Conservation (phyloP, 2,329 filamentous ascomycete species). For the Ampelomyces quisqualis region DNA sequence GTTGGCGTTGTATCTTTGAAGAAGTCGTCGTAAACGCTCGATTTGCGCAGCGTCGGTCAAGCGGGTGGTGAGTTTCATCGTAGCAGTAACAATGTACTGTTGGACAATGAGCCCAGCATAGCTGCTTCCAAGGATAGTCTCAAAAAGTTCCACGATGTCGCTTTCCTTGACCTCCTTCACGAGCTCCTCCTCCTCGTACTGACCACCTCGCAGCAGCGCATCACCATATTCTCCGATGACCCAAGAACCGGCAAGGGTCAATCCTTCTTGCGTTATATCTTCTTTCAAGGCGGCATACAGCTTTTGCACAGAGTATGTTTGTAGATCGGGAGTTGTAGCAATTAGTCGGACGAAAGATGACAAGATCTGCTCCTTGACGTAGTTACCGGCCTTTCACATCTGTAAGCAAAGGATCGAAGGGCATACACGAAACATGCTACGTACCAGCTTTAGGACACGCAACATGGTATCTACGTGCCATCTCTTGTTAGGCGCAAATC, state of each 20-base stretch:
- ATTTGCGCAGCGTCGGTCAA: constrained; percentile 81
- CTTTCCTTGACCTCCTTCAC: constrained; percentile 80
- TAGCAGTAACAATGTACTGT: constrained; percentile 92
- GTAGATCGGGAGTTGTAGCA: constrained; percentile 88
- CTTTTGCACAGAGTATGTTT: constrained; percentile 96
- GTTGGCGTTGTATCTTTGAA: constrained; percentile 78
- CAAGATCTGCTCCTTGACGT: constrained; percentile 95
- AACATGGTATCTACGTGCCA: constrained; percentile 99
- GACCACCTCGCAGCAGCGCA: constrained; percentile 79
- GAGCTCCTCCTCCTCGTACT: constrained; percentile 91
- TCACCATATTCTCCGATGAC: constrained; percentile 98
- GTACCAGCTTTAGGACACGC: constrained; percentile 75
- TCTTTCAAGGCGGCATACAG: constrained; percentile 88
- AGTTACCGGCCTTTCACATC: constrained; percentile 70
- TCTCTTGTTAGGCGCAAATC: constrained; percentile 93
- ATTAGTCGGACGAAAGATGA: constrained; percentile 96
- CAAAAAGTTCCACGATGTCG: constrained; percentile 91
- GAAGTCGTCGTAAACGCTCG: constrained; percentile 76
- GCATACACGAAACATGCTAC: constrained; percentile 4
- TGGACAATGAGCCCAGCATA: constrained; percentile 89
- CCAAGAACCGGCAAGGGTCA: constrained; percentile 92
- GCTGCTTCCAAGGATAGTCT: constrained; percentile 87
- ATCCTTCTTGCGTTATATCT: constrained; percentile 94
- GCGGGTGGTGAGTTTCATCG: constrained; percentile 92
- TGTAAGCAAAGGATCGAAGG: constrained; percentile 12